Percentiles rank a stretch among this genome's conserved stretches.
phyloP scores from a whole-genome alignment of 2,329 filamentous ascomycete genomes.

The Zasmidium cellare region DNA sequence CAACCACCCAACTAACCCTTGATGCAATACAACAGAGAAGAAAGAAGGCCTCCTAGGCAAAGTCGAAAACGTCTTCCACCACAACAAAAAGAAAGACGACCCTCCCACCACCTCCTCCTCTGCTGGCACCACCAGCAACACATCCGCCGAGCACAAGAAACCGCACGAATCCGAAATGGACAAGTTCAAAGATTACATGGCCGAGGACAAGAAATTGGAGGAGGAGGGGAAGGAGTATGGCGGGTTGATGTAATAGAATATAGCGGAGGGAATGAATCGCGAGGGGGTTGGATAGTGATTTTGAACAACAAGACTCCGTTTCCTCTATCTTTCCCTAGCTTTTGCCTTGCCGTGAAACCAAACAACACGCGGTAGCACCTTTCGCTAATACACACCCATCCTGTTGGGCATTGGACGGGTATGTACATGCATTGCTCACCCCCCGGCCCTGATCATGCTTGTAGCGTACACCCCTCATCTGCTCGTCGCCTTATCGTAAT shows the following conservation, averaged over 20 bases:
- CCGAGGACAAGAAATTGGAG: background rate
- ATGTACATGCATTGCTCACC: background rate
- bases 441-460: background rate
- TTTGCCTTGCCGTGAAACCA: background rate
- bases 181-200: background rate
- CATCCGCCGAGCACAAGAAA: background rate
- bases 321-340: background rate
- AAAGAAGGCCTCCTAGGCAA: background rate
- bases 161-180: background rate
- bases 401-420: background rate
- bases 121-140: background rate
- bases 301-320: background rate
- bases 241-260: background rate
- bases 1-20: too few relatives aligned
- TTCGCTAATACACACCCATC: background rate
- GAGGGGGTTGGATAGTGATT: too few relatives aligned
- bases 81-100: background rate
- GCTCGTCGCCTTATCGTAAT: background rate
- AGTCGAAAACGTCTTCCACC: background rate
- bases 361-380: background rate
- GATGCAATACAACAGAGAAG: too few relatives aligned
- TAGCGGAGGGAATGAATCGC: too few relatives aligned
- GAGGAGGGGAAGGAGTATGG: background rate
- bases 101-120: background rate
- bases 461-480: background rate